Evolutionary conservation across 441 rosid species (phyloP).

Genomic region (Brassica balearica): DNA sequence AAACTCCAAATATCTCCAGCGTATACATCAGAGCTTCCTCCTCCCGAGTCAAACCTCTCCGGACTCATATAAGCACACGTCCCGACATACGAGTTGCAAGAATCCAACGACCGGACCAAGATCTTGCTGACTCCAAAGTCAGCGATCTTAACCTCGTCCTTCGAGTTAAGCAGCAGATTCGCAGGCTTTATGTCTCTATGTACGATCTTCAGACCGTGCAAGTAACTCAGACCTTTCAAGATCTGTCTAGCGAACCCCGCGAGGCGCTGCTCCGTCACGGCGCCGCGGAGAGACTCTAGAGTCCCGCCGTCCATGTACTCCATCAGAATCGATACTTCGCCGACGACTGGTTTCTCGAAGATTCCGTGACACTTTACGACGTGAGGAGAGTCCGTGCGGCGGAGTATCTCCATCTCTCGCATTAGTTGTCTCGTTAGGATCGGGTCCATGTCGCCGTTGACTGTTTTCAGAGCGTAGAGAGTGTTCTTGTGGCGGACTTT

Average conservation of each 20-base stretch:
- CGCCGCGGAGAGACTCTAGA: constrained; percentile 62
- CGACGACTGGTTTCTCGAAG: constrained; percentile 59
- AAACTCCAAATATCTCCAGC: constrained; percentile 95
- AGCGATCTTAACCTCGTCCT: constrained; percentile 74
- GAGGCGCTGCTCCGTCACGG: constrained; percentile 57
- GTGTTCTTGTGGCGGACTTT: constrained; percentile 67
- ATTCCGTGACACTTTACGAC: constrained; percentile 67
- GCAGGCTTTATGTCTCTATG: constrained; percentile 92
- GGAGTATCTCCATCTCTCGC: constrained; percentile 83
- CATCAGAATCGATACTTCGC: constrained; percentile 73
- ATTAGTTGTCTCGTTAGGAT: constrained; percentile 63
- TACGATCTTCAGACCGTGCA: constrained; percentile 75
- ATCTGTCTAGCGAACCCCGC: constrained; percentile 66
- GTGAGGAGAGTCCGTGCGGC: constrained; percentile 77
- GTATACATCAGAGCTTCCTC: constrained; percentile 70
- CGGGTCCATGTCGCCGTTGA: constrained; percentile 67
- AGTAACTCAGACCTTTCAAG: constrained; percentile 65
- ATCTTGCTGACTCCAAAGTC: constrained; percentile 94
- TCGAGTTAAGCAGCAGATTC: constrained; percentile 67
- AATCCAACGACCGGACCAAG: constrained; percentile 67
- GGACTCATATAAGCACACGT: constrained; percentile 99
- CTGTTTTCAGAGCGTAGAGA: constrained; percentile 71
- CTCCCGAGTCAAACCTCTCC: constrained; percentile 86
- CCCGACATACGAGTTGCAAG: constrained; percentile 88
- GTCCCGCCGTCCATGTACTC: constrained; percentile 88